Evolutionary conservation across 2,329 filamentous ascomycete genomes (phyloP), one percentile per base, ranked within the genome.

Genomic region (Neoscytalidium dimidiatum): DNA sequence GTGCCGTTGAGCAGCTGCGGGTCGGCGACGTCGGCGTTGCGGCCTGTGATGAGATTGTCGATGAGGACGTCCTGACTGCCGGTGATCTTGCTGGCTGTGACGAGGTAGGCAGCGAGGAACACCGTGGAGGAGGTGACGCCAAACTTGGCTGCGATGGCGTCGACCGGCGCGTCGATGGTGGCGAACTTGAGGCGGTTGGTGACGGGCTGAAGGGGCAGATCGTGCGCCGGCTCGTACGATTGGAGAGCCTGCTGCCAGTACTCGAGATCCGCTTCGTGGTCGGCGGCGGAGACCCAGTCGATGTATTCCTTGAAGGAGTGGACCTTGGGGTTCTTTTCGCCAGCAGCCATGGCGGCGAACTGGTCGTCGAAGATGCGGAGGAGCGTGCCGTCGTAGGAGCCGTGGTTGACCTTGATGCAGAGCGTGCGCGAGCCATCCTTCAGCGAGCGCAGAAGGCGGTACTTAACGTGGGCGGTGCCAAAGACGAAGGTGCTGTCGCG

Each of bases 1-100:
- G 71, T 76, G 19, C 78, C 77, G 66, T 77, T 76, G 68, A 79
- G 75, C 33, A 63, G 64, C 63, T 80, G 77, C 4, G 78, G 75
- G 57, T 77, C 69, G 38, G 78, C 66, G 33, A 72, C 71, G 19
- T 13, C 38, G 11, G 78, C 73, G 67, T 79, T 79, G 64, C 78
- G 76, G 21, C 78, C 77, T 1, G 72, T 78, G 56, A 74, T 64
- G 49, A 79, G 75, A 69, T 79, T 26, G 28, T 62, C 60, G 17
- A 38, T 74, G 67, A 66, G 62, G 17, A 77, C 69, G 31, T 74
- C 72, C 1, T 3, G 4, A 6, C 8, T n/a, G 2, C 26, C 26
- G n/a, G n/a, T n/a, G 1, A 19, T 29, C 7, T 31, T 14, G 7
- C 38, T 13, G 41, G 41, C 11, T 64, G 63, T 13, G 62, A 71